phyloP scores from a whole-genome alignment of 2,329 filamentous ascomycete genomes.

The Achaetomium macrosporum region DNA sequence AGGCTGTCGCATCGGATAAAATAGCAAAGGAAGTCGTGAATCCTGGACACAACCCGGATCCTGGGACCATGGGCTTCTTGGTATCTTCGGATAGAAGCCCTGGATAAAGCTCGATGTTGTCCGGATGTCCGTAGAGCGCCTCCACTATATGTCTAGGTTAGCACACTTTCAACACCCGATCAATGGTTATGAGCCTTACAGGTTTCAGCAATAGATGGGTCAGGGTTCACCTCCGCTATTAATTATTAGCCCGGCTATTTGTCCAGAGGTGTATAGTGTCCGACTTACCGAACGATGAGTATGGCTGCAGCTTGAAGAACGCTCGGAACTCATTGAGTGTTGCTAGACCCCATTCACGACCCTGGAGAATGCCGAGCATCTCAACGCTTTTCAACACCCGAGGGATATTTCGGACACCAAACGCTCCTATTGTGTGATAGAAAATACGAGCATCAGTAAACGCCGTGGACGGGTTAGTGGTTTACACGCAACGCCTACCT shows the following conservation, averaged over 20 bases:
- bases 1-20: conserved; percentile 53
- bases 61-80: conserved; percentile 44
- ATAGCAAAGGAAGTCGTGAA: conserved; percentile 44
- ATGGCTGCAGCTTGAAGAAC: conserved; percentile 54
- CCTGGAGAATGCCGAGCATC: conserved; percentile 56
- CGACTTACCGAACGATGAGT: conserved; percentile 43
- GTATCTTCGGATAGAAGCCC: conserved; percentile 56
- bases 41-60: conserved; percentile 45
- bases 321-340: conserved; percentile 60
- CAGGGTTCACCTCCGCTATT: conserved; percentile 46
- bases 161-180: conserved; percentile 48
- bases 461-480: not conserved
- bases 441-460: not conserved
- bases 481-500: conserved; percentile 23
- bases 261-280: not conserved
- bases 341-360: conserved; percentile 54
- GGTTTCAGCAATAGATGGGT: conserved; percentile 37
- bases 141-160: conserved; percentile 39
- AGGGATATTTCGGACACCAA: conserved; percentile 55
- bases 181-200: conserved; percentile 25
- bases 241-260: not conserved
- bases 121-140: conserved; percentile 56
- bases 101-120: conserved; percentile 64
- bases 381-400: conserved; percentile 55
- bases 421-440: conserved; percentile 31